Evolutionary conservation across 352 stramenopile genomes (phyloP).

Genomic region (Phytophthora podocarpi): DNA sequence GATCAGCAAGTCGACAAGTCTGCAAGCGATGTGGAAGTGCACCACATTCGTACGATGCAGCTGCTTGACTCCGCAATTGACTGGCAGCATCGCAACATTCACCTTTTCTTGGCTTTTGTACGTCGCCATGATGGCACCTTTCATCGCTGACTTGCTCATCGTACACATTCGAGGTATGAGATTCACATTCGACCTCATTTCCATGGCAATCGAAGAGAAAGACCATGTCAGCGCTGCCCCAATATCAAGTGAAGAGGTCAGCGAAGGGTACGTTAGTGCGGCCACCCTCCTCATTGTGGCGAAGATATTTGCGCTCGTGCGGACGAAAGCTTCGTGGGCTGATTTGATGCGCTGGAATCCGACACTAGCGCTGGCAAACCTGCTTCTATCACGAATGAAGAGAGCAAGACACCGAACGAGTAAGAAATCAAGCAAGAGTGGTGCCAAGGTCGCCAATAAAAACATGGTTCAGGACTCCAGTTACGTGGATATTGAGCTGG

Average conservation of each 20-base stretch:
- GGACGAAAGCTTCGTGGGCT: constrained; percentile 15
- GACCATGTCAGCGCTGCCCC: constrained; percentile 20
- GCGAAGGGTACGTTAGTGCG: constrained; percentile 22
- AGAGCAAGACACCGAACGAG: too few species aligned
- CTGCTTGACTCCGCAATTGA: neutral
- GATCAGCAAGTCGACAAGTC: neutral
- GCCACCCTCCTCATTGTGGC: constrained; percentile 2
- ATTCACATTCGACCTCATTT: constrained; percentile 48
- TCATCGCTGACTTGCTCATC: constrained; percentile 39
- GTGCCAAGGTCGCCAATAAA: too few species aligned
- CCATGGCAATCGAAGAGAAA: constrained; percentile 37
- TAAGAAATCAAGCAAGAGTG: too few species aligned
- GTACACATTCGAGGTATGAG: constrained; percentile 34
- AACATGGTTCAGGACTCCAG: too few species aligned
- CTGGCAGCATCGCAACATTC: constrained; percentile 33
- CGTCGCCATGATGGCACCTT: constrained; percentile 22
- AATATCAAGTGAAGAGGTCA: constrained; percentile 22
- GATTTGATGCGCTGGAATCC: constrained; percentile 35
- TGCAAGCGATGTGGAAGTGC: too few species aligned
- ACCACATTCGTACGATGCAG: neutral
- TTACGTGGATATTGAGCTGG: too few species aligned
- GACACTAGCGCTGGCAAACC: neutral
- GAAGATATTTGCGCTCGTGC: constrained; percentile 13
- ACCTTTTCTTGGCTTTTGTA: constrained; percentile 27
- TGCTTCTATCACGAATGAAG: neutral